Percentiles rank a stretch among this genome's conserved stretches.
These are phyloP conservation scores for Pseudoturritis turrita DNA, from an alignment of 345 rosid species.

Conservation along the genomic window DNA sequence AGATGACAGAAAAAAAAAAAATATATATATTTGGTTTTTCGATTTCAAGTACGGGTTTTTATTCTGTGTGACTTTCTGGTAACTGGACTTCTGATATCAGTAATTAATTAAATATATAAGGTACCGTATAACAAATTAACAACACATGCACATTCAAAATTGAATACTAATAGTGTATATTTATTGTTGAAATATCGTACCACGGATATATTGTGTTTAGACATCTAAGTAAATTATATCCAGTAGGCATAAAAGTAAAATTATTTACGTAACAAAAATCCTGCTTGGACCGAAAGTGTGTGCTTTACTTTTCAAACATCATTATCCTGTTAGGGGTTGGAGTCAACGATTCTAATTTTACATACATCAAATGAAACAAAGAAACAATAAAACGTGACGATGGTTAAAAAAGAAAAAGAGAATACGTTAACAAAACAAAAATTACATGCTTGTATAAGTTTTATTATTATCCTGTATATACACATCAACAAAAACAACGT, in stretches of 20 bases:
- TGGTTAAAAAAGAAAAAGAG: neutral
- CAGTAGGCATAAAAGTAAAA: conserved; percentile 3
- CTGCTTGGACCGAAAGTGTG: conserved; percentile 6
- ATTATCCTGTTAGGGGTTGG: conserved; percentile 14
- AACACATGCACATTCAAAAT: conserved; percentile 12
- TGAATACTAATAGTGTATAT: conserved; percentile 1
- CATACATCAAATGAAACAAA: neutral
- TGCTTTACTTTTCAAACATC: conserved; percentile 18
- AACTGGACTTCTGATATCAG: neutral
- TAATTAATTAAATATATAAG: too few relatives aligned
- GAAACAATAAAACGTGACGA: conserved; percentile 4
- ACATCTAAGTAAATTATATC: conserved; percentile 4
- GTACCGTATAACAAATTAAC: neutral
- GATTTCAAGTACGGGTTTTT: neutral
- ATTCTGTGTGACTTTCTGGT: neutral
- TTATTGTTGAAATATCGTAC: neutral
- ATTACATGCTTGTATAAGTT: neutral
- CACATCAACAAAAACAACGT: too few relatives aligned
- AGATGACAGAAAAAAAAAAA: too few relatives aligned
- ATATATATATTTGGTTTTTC: too few relatives aligned
- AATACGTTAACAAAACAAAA: neutral
- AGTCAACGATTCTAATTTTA: conserved; percentile 8
- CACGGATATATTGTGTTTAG: conserved; percentile 9
- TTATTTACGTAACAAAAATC: conserved; percentile 21
- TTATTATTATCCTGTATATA: neutral